Evolutionary conservation across 2,329 filamentous ascomycete species (phyloP), one percentile per base, ranked within the genome.

Genomic region (Chaetomiaceae sp.): DNA sequence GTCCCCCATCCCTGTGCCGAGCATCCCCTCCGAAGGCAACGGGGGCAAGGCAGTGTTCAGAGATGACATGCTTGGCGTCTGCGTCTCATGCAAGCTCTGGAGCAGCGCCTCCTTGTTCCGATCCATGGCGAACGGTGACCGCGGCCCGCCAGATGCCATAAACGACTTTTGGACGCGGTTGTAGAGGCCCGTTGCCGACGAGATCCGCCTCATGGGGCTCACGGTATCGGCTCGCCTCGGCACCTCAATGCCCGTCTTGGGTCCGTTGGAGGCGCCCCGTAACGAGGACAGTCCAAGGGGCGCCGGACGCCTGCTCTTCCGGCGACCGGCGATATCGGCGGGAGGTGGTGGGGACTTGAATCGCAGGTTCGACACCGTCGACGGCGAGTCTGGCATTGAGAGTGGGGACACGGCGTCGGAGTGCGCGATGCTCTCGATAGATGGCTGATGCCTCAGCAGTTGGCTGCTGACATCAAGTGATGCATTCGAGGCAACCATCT

Each of bases 261-360:
- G 73, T 3, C 69, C 70, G 4, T 12, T 12, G 23, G 66, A 53
- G 34, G 67, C 73, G 58, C 69, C 75, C 47, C 76, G 73, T 19
- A 76, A 66, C 8, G 75, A 71, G 9, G 68, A 68, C 37, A 77
- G 71, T 25, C 74, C 72, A n/a, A 81, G 69, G 27, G 75, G 72
- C 25, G 78, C 71, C 1, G 75, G 75, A 3, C 72, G 73, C 48
- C 78, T 75, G 51, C 71, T 72, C 57, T 76, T 77, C 48, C 80
- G 73, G 42, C 80, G 74, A 17, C 74, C 75, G 15, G 79, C 80
- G 56, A 82, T 78, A 59, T 82, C 79, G 51, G 78, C 71, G 0
- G 74, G 72, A 9, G 73, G 72, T 11, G 77, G 74, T 0, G 78
- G 73, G 1, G 78, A 79, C 60, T 72, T 76, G 62, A 79, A 69